A percentile compares a stretch with the other conserved stretches of the same genome.
phyloP scores from a whole-genome alignment of 148 eudicot genomes.

The Chenopodium berlandieri region DNA sequence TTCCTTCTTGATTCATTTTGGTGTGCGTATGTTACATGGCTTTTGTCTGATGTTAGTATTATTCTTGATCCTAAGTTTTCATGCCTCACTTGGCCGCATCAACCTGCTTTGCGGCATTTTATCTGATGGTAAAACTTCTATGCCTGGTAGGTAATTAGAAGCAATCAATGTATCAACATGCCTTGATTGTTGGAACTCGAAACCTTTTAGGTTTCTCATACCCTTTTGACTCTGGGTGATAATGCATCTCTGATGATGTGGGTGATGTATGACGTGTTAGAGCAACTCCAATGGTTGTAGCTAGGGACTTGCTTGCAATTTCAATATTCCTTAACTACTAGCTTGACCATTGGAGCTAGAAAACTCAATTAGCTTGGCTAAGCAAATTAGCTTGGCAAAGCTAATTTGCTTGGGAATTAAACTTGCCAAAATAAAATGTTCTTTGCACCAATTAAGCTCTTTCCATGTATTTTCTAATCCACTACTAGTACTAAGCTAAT shows the following conservation, averaged over 20 bases:
- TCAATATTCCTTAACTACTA: no score
- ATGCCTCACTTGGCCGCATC: not conserved
- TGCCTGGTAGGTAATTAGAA: not conserved
- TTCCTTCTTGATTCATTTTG: conserved; percentile 1
- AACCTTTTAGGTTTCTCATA: not conserved
- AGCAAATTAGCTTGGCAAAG: no score
- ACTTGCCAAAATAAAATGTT: no score
- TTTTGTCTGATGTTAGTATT: no score
- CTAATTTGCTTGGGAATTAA: no score
- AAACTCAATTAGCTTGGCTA: no score
- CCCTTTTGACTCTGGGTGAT: not conserved
- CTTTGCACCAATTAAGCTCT: no score
- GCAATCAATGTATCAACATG: not conserved
- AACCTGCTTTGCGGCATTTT: not conserved
- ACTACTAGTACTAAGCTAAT: no score
- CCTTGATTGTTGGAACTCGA: not conserved
- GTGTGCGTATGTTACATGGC: not conserved
- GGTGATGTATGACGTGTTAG: not conserved
- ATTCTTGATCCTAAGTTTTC: not conserved
- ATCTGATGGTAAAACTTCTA: not conserved
- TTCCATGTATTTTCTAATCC: no score
- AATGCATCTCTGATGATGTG: not conserved
- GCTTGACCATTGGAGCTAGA: no score
- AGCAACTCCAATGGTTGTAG: not conserved
- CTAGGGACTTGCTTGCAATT: no score